Conservation (phyloP, 129 eudicot species). For the Lactuca saligna region DNA sequence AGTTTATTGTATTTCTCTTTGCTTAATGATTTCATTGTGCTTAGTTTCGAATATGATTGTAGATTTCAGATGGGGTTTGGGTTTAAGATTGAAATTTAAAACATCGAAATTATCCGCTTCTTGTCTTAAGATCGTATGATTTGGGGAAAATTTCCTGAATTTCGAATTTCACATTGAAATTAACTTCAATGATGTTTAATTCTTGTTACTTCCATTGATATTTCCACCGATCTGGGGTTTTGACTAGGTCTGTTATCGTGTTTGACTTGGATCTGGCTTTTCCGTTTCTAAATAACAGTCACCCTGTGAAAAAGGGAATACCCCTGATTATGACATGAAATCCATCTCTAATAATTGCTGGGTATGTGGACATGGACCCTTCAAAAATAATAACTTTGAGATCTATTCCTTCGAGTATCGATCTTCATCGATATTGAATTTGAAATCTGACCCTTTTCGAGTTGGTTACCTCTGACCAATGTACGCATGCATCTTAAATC, state of each 20-base stretch:
- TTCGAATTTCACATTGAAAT: neutral
- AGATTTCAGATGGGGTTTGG: slow-evolving; percentile 12
- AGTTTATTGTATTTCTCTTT: slow-evolving; percentile 8
- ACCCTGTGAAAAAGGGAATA: neutral
- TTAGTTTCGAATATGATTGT: slow-evolving; percentile 8
- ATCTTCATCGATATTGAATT: neutral
- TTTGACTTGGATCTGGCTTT: slow-evolving; percentile 32
- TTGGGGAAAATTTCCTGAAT: neutral
- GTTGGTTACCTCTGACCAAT: neutral
- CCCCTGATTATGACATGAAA: slow-evolving; percentile 8
- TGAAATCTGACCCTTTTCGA: neutral
- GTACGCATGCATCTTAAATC: slow-evolving; percentile 4
- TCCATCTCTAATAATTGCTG: neutral
- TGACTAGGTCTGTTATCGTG: slow-evolving; percentile 22
- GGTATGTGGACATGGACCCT: slow-evolving; percentile 7
- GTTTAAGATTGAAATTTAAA: slow-evolving; percentile 11
- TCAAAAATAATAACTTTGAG: slow-evolving; percentile 1
- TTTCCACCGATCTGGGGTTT: slow-evolving; percentile 34
- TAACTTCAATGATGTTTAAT: neutral
- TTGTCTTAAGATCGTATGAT: neutral
- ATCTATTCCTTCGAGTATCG: neutral
- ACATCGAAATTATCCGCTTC: neutral
- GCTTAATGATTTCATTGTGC: neutral
- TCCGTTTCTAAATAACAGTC: neutral
- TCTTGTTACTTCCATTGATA: neutral